Evolutionary conservation across 1,139 yeast species (phyloP), one percentile per base, ranked within the genome.

Genomic region (Wickerhamomyces sp.): DNA sequence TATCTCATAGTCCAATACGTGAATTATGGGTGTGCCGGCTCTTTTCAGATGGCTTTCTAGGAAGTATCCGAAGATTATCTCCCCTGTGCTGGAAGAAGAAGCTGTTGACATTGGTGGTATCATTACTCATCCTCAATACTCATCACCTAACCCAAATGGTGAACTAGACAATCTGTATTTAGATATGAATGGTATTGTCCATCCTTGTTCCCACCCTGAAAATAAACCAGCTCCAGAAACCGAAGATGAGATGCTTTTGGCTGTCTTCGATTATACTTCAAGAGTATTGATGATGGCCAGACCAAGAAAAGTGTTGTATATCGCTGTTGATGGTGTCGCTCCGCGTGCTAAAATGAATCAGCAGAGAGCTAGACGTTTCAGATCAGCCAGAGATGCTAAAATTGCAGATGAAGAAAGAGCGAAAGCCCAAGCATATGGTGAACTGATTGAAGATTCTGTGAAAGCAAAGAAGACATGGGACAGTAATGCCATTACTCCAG

Each of bases 301-400:
- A 58, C 99, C 99, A 0, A 72, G 99, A 47, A 90, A 91, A 62
- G 81, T 94, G 37, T 73, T 94, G 48, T 81, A 84, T 79, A 91
- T 94, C 66, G 98, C 99, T 1, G 95, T 94, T 43, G 99, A 94
- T 71, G 99, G 99, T 50, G 99, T 94, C 42, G 99, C 99, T 1
- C 99, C 99, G 26, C 74, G 99, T 60, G 99, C 99, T 39, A 93
- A 93, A 66, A 91, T 94, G 98, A 94, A 94, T 66, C 99, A 93
- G 66, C 99, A 93, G 67, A 78, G 99, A 56, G 81, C 96, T 2
- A 81, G 99, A 70, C 81, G 99, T 63, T 93, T 93, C 67, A 75
- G 96, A 57, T 80, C 95, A n/a, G 98, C 97, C 0, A 80, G 83
- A 60, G 99, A 93, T 55, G 97, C 97, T 9, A 81, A 86, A 57